These are phyloP conservation scores for Obelidium mucronatum DNA, from an alignment of 192 early-diverging fungal genomes.

Conservation along the genomic window DNA sequence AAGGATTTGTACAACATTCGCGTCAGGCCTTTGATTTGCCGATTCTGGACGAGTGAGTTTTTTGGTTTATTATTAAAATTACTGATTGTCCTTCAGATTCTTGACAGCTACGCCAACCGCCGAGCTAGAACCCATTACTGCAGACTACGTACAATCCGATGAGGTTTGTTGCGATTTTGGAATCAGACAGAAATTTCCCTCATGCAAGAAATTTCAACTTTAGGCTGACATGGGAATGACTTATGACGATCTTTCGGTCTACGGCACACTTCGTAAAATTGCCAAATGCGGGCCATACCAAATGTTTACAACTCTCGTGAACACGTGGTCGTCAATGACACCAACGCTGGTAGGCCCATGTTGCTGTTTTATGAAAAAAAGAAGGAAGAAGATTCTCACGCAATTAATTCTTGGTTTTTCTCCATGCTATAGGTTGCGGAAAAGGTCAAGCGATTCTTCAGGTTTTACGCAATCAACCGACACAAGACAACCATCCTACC, in stretches of 20 bases:
- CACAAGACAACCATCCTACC: slow-evolving; percentile 99
- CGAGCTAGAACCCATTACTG: slow-evolving; percentile 92
- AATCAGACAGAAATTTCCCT: too few relatives aligned
- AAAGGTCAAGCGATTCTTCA: slow-evolving; percentile 97
- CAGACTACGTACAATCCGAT: slow-evolving; percentile 85
- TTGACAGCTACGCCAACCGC: slow-evolving; percentile 87
- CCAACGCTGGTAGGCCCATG: not conserved
- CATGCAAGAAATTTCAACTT: not conserved
- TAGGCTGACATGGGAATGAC: slow-evolving; percentile 98
- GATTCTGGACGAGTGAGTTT: slow-evolving; percentile 64
- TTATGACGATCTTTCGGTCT: slow-evolving; percentile 90
- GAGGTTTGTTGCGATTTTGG: slow-evolving; percentile 58
- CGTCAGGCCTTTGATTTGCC: slow-evolving; percentile 67
- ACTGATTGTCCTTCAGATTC: slow-evolving; percentile 66
- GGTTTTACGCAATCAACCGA: slow-evolving; percentile 96
- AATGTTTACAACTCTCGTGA: slow-evolving; percentile 92
- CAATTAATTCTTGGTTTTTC: slow-evolving; percentile 2
- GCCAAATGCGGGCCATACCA: slow-evolving; percentile 87
- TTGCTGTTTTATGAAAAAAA: too few relatives aligned
- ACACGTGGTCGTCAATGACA: slow-evolving; percentile 68
- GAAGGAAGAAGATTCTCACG: too few relatives aligned
- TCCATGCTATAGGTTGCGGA: slow-evolving; percentile 70
- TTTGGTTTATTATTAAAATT: not conserved
- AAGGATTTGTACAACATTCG: slow-evolving; percentile 80
- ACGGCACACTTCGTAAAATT: slow-evolving; percentile 90